Conservation (phyloP, 495 filamentous ascomycete genomes). For the Penicillium dipodomyicola region DNA sequence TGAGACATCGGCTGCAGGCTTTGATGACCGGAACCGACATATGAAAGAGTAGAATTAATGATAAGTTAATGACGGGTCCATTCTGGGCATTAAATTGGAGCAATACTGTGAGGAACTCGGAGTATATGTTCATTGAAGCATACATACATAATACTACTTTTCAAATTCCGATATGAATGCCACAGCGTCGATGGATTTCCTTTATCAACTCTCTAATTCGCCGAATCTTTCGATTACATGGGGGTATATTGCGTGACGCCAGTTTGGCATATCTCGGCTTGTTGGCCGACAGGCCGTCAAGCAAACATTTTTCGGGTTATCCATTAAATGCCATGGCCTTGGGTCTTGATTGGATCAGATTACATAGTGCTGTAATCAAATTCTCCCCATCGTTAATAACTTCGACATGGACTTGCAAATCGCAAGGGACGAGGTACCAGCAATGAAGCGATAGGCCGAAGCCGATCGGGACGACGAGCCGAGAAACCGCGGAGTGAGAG, state of each 20-base stretch:
- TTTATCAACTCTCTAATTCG: background rate
- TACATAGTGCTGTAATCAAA: background rate
- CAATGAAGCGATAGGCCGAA: background rate
- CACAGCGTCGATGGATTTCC: background rate
- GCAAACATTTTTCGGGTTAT: background rate
- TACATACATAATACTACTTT: background rate
- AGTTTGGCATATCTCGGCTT: background rate
- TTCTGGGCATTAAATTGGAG: background rate
- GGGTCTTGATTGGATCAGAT: background rate
- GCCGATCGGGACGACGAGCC: constrained; percentile 21
- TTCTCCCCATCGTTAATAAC: background rate
- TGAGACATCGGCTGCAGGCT: constrained; percentile 24
- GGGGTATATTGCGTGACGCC: background rate
- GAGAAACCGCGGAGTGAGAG: constrained; percentile 7
- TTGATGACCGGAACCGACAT: background rate
- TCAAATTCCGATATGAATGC: background rate
- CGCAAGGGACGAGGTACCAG: background rate
- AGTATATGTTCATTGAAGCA: background rate
- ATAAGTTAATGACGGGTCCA: too few species aligned
- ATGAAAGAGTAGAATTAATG: background rate
- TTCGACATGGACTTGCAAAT: background rate
- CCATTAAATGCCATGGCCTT: background rate
- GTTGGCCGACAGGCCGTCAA: constrained; percentile 1
- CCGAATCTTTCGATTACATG: background rate
- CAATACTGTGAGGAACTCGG: background rate